These are phyloP conservation scores for Rhamnella rubrinervis DNA, from an alignment of 331 rosid species.

Conservation along the genomic window DNA sequence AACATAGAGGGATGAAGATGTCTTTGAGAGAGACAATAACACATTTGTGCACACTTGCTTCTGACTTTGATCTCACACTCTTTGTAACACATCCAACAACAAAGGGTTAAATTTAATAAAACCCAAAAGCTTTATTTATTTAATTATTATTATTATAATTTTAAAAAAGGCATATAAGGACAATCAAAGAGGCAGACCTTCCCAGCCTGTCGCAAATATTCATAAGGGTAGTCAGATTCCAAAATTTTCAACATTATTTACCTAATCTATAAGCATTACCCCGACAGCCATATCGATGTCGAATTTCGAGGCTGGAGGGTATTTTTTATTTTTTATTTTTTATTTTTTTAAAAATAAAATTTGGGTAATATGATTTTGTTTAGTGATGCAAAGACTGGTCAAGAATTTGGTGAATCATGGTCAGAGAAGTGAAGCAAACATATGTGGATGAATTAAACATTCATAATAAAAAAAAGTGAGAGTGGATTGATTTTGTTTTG, in stretches of 20 bases:
- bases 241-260: conserved; percentile 43
- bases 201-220: conserved; percentile 56
- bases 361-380: not conserved
- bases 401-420: not conserved
- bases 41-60: conserved; percentile 13
- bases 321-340: not conserved
- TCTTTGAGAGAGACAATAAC: conserved; percentile 23
- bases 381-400: not conserved
- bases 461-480: too few relatives aligned
- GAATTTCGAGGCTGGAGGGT: conserved; percentile 35
- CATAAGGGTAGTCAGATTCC: conserved; percentile 42
- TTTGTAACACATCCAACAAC: conserved; percentile 11
- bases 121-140: not conserved
- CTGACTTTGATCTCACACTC: conserved; percentile 15
- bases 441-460: not conserved
- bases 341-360: too few relatives aligned
- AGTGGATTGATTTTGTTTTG: not conserved
- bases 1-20: not conserved
- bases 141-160: not conserved
- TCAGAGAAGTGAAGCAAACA: not conserved
- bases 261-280: conserved; percentile 35
- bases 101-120: conserved; percentile 10
- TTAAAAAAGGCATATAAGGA: conserved; percentile 21
- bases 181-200: conserved; percentile 37
- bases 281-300: conserved; percentile 65